Evolutionary conservation across 805 yeast species (phyloP), one percentile per base, ranked within the genome.

Genomic region (Candida glaebosa): DNA sequence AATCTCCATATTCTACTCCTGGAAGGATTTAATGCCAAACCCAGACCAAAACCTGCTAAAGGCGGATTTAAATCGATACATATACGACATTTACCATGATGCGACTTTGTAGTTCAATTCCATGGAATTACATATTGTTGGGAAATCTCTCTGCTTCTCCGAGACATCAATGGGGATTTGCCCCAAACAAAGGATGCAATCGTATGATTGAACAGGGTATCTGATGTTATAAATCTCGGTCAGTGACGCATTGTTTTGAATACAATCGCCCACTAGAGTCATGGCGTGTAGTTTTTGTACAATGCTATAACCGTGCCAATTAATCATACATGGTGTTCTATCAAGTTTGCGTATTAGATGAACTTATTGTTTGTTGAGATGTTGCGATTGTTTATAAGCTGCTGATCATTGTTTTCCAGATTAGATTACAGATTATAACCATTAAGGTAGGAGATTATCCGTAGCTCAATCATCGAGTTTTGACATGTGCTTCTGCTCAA

Each of bases 301-400:
- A n/a, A n/a, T n/a, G n/a, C n/a, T n/a, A n/a, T n/a, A n/a, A n/a
- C n/a, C n/a, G n/a, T n/a, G n/a, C n/a, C n/a, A n/a, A n/a, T n/a
- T n/a, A n/a, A n/a, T n/a, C n/a, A n/a, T n/a, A n/a, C n/a, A n/a
- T n/a, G n/a, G n/a, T n/a, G n/a, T n/a, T n/a, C n/a, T n/a, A n/a
- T n/a, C n/a, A n/a, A n/a, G n/a, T n/a, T n/a, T n/a, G n/a, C 41
- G 31, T 15, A 46, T 33, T 41, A 42, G 40, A 16, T 39, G 42
- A 38, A 14, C 7, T 18, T 38, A 22, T 22, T 22, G 26, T 22
- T n/a, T 22, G 26, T 7, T 22, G 9, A 22, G 26, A 22, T 22
- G 26, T 22, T 6, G 10, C 10, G 6, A 22, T 22, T 22, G 26
- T 22, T 22, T 7, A 22, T 22, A 22, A 10, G 10, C 6, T 7